phyloP scores from a whole-genome alignment of 2,329 filamentous ascomycete genomes.

The Phialophora expanda region DNA sequence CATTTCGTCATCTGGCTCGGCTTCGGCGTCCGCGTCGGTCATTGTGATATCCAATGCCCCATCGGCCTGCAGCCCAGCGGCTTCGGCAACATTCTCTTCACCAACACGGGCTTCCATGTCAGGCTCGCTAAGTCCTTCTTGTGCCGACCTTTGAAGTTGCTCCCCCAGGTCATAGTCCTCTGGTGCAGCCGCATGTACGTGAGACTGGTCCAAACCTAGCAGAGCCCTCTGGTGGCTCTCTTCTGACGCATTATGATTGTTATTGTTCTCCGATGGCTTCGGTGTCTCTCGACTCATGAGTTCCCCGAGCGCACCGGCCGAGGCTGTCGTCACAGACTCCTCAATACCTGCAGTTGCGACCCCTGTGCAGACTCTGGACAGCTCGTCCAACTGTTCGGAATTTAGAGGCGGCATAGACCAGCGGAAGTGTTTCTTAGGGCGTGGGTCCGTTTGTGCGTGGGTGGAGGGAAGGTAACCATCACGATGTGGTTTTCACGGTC shows the following conservation, averaged over 20 bases:
- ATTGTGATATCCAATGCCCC: slow-evolving; percentile 26
- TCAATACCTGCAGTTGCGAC: neutral
- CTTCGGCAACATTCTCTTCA: slow-evolving; percentile 10
- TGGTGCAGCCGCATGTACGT: slow-evolving; percentile 18
- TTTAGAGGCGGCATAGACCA: slow-evolving; percentile 29
- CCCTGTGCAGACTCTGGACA: slow-evolving; percentile 17
- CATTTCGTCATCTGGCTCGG: slow-evolving; percentile 24
- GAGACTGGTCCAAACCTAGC: neutral
- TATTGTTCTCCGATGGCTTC: neutral
- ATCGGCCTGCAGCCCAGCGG: slow-evolving; percentile 10
- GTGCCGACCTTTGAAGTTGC: slow-evolving; percentile 34
- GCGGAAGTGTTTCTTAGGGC: neutral
- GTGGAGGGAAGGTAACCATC: slow-evolving; percentile 12
- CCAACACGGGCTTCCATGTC: slow-evolving; percentile 12
- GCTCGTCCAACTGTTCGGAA: slow-evolving; percentile 24
- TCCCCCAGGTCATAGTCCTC: slow-evolving; percentile 33
- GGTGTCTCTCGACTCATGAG: slow-evolving; percentile 1
- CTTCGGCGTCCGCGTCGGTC: slow-evolving; percentile 28
- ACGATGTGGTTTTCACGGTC: neutral
- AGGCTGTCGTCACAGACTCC: neutral
- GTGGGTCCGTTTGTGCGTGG: slow-evolving; percentile 1
- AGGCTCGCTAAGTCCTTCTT: slow-evolving; percentile 29
- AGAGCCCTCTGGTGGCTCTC: neutral
- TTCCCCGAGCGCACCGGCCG: neutral
- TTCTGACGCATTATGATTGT: slow-evolving; percentile 1